phyloP scores from a whole-genome alignment of 192 early-diverging fungal species.

The Backusella mclennaniae region DNA sequence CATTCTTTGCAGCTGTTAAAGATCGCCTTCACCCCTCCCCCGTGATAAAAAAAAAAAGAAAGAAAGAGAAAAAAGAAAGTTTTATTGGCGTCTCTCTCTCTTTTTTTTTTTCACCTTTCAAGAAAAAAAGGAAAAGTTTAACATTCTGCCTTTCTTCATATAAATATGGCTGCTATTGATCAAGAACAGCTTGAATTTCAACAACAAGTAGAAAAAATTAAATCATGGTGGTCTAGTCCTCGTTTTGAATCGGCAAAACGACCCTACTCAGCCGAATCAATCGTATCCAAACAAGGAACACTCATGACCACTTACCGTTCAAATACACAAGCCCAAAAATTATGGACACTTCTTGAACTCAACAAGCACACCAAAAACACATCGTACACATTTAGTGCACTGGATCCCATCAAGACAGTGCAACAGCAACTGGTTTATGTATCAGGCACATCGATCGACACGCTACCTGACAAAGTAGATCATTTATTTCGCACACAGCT shows the following conservation, averaged over 20 bases:
- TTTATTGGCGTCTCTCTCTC: neutral
- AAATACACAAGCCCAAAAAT: conserved; percentile 88
- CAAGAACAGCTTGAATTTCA: conserved; percentile 76
- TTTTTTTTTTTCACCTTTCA: neutral
- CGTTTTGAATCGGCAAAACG: conserved; percentile 82
- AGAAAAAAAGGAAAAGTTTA: neutral
- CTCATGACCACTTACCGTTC: conserved; percentile 74
- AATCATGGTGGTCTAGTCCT: conserved; percentile 84
- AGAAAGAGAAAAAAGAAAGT: neutral
- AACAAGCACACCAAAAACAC: conserved; percentile 78
- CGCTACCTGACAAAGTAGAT: conserved; percentile 97
- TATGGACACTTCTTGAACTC: conserved; percentile 77
- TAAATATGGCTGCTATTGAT: conserved; percentile 29
- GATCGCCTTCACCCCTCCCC: neutral
- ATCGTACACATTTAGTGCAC: conserved; percentile 90
- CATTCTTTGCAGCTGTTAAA: neutral
- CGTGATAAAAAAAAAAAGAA: neutral
- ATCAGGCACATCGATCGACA: conserved; percentile 96
- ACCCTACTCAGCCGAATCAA: conserved; percentile 82
- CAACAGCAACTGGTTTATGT: conserved; percentile 95
- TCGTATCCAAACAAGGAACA: conserved; percentile 87
- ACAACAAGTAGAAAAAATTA: conserved; percentile 77
- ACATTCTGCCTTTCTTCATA: neutral
- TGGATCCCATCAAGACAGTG: conserved; percentile 90
- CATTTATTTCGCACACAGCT: conserved; percentile 95